A percentile compares a stretch with the other conserved stretches of the same genome.
Evolutionary conservation across 352 stramenopile genomes (phyloP).

Genomic region (Globisporangium irregulare): DNA sequence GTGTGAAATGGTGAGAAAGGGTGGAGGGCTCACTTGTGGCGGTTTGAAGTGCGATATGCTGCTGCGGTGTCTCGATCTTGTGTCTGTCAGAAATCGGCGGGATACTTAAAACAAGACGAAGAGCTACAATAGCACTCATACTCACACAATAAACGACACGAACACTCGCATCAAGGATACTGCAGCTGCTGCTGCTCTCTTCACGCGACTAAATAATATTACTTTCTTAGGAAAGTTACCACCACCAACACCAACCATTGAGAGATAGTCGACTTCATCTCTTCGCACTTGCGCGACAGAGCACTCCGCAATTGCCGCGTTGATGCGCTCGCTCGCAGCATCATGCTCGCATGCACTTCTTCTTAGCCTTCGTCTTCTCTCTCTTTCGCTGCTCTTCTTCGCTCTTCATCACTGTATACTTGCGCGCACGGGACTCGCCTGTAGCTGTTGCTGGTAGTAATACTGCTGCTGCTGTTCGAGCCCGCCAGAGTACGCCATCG

Average conservation of each 20-base stretch:
- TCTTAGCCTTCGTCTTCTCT: not conserved
- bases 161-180: not conserved
- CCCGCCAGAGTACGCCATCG: conserved; percentile 18
- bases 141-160: not conserved
- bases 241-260: not conserved
- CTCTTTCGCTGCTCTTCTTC: not conserved
- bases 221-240: not conserved
- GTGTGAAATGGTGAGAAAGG: not conserved
- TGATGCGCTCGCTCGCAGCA: not conserved
- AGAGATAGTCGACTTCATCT: not conserved
- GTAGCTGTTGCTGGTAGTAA: not conserved
- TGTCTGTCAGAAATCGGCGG: not conserved
- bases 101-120: not conserved
- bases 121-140: not conserved
- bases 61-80: not conserved
- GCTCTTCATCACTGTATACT: not conserved
- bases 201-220: conserved; percentile 16
- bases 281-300: not conserved
- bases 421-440: not conserved
- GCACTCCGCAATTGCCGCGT: not conserved
- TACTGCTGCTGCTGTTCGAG: not conserved
- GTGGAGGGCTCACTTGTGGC: not conserved
- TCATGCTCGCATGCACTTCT: not conserved
- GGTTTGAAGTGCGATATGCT: not conserved
- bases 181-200: not conserved